Evolutionary conservation across 805 yeast species (phyloP).

Genomic region (Cyberlindnera suaveolens): DNA sequence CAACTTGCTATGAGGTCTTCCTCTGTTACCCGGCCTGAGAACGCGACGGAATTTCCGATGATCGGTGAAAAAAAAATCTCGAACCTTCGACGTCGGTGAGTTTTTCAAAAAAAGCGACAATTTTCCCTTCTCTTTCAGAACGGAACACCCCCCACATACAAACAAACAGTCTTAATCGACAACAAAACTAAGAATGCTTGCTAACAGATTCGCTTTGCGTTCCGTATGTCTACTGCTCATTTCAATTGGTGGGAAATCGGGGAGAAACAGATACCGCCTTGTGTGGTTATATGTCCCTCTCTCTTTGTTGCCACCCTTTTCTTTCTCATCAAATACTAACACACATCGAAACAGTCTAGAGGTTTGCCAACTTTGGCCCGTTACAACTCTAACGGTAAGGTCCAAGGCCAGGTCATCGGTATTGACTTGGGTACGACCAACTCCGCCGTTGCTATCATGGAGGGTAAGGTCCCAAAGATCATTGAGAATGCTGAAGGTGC

Average conservation of each 20-base stretch:
- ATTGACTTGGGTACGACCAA: constrained; percentile 85
- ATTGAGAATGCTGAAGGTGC: constrained; percentile 78
- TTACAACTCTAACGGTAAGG: constrained; percentile 44
- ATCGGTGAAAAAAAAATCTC: neutral
- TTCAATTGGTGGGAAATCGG: neutral
- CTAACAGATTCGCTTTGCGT: constrained; percentile 23
- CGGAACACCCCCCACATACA: too few species aligned
- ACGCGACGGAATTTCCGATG: neutral
- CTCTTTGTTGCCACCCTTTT: neutral
- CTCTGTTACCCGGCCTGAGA: neutral
- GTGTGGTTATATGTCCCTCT: neutral
- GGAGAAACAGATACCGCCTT: neutral
- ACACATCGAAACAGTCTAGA: neutral
- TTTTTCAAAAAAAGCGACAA: neutral
- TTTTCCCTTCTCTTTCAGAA: too few species aligned
- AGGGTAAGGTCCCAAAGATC: constrained; percentile 49
- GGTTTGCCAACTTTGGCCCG: constrained; percentile 31
- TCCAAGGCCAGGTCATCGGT: constrained; percentile 54
- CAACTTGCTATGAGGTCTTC: too few species aligned
- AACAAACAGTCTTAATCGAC: neutral
- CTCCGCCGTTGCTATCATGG: constrained; percentile 68
- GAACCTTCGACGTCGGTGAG: neutral
- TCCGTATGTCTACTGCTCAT: constrained; percentile 13
- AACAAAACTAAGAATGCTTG: constrained; percentile 19
- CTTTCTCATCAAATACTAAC: constrained; percentile 10